These are phyloP conservation scores for Komagataella pastoris DNA, from an alignment of 805 yeast genomes.

Conservation along the genomic window DNA sequence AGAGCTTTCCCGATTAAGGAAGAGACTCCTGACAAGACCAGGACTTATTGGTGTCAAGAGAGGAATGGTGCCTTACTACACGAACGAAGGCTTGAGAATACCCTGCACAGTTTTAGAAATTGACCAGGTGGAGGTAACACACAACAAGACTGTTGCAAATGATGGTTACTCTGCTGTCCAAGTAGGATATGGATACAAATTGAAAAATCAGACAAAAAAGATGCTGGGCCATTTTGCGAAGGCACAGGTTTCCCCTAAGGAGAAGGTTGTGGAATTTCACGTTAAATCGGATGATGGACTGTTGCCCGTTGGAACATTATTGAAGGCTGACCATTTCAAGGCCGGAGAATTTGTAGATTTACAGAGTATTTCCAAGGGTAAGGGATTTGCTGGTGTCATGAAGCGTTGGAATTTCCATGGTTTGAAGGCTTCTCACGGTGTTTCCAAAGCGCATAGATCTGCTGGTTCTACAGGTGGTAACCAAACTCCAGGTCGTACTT, in stretches of 20 bases:
- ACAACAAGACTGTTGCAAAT: constrained; percentile 51
- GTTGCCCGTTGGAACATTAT: constrained; percentile 62
- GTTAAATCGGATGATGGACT: constrained; percentile 54
- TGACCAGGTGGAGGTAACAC: constrained; percentile 76
- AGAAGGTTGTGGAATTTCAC: constrained; percentile 62
- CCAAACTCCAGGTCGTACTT: constrained; percentile 90
- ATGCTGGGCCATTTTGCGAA: constrained; percentile 66
- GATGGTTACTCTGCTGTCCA: constrained; percentile 82
- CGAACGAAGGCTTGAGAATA: constrained; percentile 48
- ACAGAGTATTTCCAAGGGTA: constrained; percentile 74
- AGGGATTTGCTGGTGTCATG: constrained; percentile 98
- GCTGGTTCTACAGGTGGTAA: constrained; percentile 97
- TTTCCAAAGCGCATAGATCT: constrained; percentile 81
- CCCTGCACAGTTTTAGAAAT: constrained; percentile 86
- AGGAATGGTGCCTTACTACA: constrained; percentile 84
- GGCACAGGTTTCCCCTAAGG: constrained; percentile 79
- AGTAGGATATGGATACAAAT: constrained; percentile 69
- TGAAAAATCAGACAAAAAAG: constrained; percentile 49
- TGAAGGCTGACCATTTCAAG: constrained; percentile 74
- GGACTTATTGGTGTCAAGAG: constrained; percentile 76
- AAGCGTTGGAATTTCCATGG: constrained; percentile 86
- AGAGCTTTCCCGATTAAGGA: constrained; percentile 57
- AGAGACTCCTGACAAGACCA: constrained; percentile 61
- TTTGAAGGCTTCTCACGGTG: constrained; percentile 91
- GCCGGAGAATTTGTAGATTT: constrained; percentile 79